These are phyloP conservation scores for Pseudogymnoascus sp. DNA, from an alignment of 2,329 filamentous ascomycete species.

Conservation along the genomic window DNA sequence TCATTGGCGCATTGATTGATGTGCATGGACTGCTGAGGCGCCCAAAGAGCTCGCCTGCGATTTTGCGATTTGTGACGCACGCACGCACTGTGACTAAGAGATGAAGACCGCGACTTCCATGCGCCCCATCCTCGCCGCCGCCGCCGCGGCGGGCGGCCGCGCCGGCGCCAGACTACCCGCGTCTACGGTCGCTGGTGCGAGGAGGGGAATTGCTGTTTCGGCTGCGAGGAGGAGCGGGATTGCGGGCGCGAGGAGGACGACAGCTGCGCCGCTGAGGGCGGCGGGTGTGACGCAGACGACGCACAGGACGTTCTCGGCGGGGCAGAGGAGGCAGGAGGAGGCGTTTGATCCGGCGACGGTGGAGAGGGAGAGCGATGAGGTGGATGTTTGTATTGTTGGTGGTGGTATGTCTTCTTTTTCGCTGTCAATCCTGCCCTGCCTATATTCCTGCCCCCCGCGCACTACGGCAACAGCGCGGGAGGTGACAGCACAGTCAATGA, in stretches of 20 bases:
- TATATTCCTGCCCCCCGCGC: neutral
- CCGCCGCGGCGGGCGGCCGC: neutral
- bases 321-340: slow-evolving; percentile 31
- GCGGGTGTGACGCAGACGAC: neutral
- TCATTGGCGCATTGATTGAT: no score
- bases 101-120: neutral
- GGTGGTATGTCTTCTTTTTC: slow-evolving; percentile 49
- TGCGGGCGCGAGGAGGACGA: neutral
- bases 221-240: neutral
- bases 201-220: neutral
- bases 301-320: neutral
- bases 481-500: neutral
- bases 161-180: neutral
- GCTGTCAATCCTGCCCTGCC: neutral
- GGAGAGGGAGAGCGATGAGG: slow-evolving; percentile 84
- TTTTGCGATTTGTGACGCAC: neutral
- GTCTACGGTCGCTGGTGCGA: neutral
- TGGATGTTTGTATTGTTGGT: slow-evolving; percentile 94
- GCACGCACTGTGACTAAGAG: neutral
- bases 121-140: neutral
- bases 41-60: neutral
- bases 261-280: neutral
- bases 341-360: slow-evolving; percentile 58
- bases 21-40: neutral
- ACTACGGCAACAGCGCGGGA: slow-evolving; percentile 5